Base-by-base conservation (phyloP, 352 stramenopile species). In the Phytophthora crassamura region DNA sequence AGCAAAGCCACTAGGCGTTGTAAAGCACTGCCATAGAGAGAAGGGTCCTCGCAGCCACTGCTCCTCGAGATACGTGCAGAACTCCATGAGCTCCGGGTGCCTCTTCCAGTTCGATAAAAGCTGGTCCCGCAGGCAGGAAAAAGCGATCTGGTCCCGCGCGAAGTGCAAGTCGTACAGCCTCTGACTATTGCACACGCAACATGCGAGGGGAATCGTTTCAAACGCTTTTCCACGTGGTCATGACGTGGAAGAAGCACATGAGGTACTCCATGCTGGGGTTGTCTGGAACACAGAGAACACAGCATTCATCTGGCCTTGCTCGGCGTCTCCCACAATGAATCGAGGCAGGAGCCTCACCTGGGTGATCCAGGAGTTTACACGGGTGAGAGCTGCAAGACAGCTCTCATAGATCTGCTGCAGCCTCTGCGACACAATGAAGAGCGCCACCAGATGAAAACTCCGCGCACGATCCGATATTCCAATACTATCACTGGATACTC, bases 81-180 rank as follows among this genome's bases (percentile, higher is more conserved):
- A 69, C 5, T 20, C 22, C 22, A 25, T 3, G 22, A 25, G 43
- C 9, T 28, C 7, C 15, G 39, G 7, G 25, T 8, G 49, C 30
- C 9, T 55, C 33, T n/a, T n/a, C 42, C 38, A 67, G 5, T 12
- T 15, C 4, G 11, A 11, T 5, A 61, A 4, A 16, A 47, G 30
- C 20, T 33, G 1, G 3, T 63, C 57, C n/a, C 34, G 35, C 30
- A 45, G 12, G 1, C 20, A 5, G 4, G 30, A 1, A 46, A 54
- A 70, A 15, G 51, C 48, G 3, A 38, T 45, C 5, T 55, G 4
- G 20, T 35, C 41, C 1, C 50, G 6, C 8, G 54, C 55, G 14
- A 71, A 71, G 30, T 75, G 61, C 34, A 68, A 47, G 32, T 68
- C 46, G 56, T 75, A 68, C n/a, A 75, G 32, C 40, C 49, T 1